phyloP scores from a whole-genome alignment of 2,329 filamentous ascomycete species.

The Diplodia seriata region DNA sequence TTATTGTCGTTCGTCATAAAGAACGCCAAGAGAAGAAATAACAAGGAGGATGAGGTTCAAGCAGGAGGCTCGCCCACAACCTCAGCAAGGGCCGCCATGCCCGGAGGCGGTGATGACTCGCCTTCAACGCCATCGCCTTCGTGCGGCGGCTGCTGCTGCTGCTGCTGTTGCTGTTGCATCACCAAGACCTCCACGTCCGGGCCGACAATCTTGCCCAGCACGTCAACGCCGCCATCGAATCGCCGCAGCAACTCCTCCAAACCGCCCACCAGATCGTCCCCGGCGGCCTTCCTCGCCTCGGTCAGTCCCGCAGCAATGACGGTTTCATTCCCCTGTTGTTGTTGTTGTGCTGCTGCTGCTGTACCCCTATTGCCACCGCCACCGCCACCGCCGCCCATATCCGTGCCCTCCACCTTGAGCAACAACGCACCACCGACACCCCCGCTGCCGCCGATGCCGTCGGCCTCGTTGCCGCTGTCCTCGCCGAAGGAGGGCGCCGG shows the following conservation, averaged over 20 bases:
- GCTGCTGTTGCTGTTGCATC: not conserved
- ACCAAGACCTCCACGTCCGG: conserved; percentile 15
- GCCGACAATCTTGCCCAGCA: conserved; percentile 46
- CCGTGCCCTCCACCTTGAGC: conserved; percentile 67
- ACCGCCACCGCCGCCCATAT: conserved; percentile 41
- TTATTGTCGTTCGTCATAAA: not conserved
- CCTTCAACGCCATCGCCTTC: not conserved
- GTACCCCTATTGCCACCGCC: not conserved
- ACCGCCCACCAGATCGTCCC: conserved; percentile 46
- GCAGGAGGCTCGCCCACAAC: not conserved
- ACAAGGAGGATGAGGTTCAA: not conserved
- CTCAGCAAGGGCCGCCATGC: not conserved
- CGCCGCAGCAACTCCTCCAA: conserved; percentile 47
- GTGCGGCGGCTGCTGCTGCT: no score
- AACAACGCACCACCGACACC: conserved; percentile 56
- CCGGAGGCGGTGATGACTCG: not conserved
- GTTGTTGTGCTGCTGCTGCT: conserved; percentile 30
- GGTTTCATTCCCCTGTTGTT: conserved; percentile 8
- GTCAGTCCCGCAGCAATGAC: conserved; percentile 35
- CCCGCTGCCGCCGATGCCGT: conserved; percentile 29
- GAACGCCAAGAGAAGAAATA: not conserved
- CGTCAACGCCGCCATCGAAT: conserved; percentile 46
- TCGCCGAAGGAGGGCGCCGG: conserved; percentile 70
- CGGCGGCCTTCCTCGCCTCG: conserved; percentile 41
- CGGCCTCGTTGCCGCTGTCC: conserved; percentile 36